Evolutionary conservation across 345 rosid species (phyloP).

Genomic region (Raphanus raphanistrum): DNA sequence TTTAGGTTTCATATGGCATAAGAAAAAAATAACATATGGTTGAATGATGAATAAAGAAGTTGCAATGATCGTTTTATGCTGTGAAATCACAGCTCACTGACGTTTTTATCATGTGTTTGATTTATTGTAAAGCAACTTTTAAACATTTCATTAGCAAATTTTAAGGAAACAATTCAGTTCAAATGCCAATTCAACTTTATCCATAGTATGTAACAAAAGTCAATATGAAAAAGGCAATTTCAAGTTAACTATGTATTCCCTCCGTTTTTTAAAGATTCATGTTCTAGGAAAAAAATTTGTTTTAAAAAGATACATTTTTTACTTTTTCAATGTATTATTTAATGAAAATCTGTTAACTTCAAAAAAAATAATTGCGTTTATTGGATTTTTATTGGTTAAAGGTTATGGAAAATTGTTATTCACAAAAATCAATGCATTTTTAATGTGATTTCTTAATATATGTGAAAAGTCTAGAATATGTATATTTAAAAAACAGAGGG

Average conservation of each 20-base stretch:
- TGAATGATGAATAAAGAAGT: not conserved
- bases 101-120: not conserved
- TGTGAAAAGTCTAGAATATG: too few species aligned
- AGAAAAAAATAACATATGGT: not conserved
- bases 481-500: too few species aligned
- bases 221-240: not conserved
- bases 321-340: too few species aligned
- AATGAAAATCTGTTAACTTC: too few species aligned
- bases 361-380: too few species aligned
- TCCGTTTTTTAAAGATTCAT: too few species aligned
- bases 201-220: not conserved
- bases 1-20: not conserved
- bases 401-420: too few species aligned
- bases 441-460: too few species aligned
- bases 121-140: not conserved
- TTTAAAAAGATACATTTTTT: too few species aligned
- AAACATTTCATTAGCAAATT: not conserved
- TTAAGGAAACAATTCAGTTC: not conserved
- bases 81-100: not conserved
- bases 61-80: not conserved
- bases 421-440: too few species aligned
- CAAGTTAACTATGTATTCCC: not conserved
- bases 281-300: too few species aligned
- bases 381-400: too few species aligned
- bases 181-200: conserved; percentile 1